A percentile compares a stretch with the other conserved stretches of the same genome.
These are phyloP conservation scores for Dimocarpus longan DNA, from an alignment of 345 rosid genomes.

Conservation along the genomic window DNA sequence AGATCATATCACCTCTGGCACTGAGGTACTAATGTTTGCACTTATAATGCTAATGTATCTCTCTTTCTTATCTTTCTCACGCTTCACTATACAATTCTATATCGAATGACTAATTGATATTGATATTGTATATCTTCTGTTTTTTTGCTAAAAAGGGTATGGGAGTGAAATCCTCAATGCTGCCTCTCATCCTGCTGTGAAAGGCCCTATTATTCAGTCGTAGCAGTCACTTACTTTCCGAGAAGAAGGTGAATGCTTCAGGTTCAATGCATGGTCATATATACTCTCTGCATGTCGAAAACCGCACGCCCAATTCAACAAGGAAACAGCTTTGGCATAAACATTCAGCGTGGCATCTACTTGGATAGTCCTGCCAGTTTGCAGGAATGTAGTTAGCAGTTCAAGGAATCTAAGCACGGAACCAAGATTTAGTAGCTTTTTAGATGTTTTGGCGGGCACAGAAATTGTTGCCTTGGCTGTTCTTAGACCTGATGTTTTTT, in stretches of 20 bases:
- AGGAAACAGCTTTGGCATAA: slow-evolving; percentile 2
- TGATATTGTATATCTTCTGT: background rate
- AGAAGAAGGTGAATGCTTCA: background rate
- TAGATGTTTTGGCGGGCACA: background rate
- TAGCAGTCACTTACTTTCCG: background rate
- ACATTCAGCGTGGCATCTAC: background rate
- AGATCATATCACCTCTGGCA: background rate
- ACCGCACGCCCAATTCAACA: background rate
- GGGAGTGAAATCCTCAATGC: slow-evolving; percentile 9
- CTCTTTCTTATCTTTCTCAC: background rate
- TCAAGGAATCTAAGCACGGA: no score
- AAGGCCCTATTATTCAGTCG: background rate
- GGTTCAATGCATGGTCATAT: background rate
- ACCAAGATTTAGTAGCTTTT: background rate
- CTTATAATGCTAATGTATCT: background rate
- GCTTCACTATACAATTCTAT: background rate
- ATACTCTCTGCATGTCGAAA: background rate
- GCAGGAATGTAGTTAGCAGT: no score
- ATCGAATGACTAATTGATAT: background rate
- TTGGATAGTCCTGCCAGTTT: background rate
- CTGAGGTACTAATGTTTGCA: slow-evolving; percentile 22
- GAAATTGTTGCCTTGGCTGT: background rate
- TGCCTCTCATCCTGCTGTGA: background rate
- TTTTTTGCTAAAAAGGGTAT: slow-evolving; percentile 13
- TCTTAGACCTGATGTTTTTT: background rate